Evolutionary conservation across 208 protist species (phyloP), one percentile per base, ranked within the genome.

Genomic region (Leishmania lainsoni): DNA sequence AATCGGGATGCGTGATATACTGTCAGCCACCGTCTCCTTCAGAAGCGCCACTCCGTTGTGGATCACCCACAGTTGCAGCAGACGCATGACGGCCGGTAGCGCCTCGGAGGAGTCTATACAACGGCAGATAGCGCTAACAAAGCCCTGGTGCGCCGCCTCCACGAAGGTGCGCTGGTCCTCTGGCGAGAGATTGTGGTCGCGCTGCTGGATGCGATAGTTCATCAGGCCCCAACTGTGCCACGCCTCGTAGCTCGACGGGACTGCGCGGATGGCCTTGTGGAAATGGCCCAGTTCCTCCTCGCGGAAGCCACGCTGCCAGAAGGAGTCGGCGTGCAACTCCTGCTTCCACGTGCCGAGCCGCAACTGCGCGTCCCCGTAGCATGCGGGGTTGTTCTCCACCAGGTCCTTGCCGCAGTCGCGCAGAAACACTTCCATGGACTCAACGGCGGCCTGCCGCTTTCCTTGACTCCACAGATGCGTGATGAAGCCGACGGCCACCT

Each of bases 31-130:
- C 42, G 90, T 94, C 78, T 98, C 95, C 78, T 97, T 96, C 52
- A 97, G 90, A 66, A 96, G 83, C 4, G 86, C 88, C 49, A 96
- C 88, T 45, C 93, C 93, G 82, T 95, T 94, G 81, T 99, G 90
- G 65, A 99, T 97, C 79, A 99, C 99, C 99, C 98, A 99, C 16
- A 99, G 89, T 72, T 98, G 99, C 71, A 99, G 91, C 65, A 99
- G 87, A 58, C 99, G 96, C 86, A 99, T 97, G 45, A 99, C 94
- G 84, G 99, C 99, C 83, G 99, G 99, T 51, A 95, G 87, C 5
- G 93, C 95, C 76, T 93, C 92, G 56, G 89, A 83, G 78, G 95
- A 90, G 77, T 91, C 86, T 70, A 78, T 83, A 83, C 89, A 95
- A 54, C 94, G 90, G 77, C 90, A 93, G 80, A 99, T 99, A 45